Evolutionary conservation across 176 grass and related monocot genomes (phyloP), one percentile per base, ranked within the genome.

Genomic region (Panicum miliaceum): DNA sequence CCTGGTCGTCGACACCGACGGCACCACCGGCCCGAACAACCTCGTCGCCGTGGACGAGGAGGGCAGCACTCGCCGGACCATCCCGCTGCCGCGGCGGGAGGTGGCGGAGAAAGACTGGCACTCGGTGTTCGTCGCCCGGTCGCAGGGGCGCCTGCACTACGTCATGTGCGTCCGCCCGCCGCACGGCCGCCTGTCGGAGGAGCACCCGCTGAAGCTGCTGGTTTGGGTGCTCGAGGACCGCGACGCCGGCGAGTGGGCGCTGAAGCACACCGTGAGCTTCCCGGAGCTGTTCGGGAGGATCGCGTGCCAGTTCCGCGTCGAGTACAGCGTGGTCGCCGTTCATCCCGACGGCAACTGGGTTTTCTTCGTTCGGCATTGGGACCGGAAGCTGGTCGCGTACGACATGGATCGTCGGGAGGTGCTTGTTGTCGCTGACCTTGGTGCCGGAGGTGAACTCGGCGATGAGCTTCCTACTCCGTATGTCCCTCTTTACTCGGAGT

Each of bases 71-170:
- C 25, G 25, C 12, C 35, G 73, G 20, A 40, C 54, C 53, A 42
- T 77, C 52, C 53, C 74, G 32, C 53, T 77, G 74, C 74, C 74
- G 6, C 74, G 74, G 12, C 52, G 52, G 0, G 51, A 75, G 27
- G 73, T 56, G 50, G 19, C 2, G 50, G 73, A 75, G 73, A 75
- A 75, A 2, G 72, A 75, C 50, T 38, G 72, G 72, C 50, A 75
- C 72, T 75, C 72, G 48, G 50, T 56, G 48, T 75, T 75, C 72
- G 4, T 75, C 0, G 50, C 50, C 19, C 10, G 18, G 9, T 34
- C 71, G 2, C 71, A 50, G 45, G 26, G 71, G 3, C 7, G 1
- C 2, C 73, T 75, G 11, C 73, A n/a, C 32, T 56, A 56, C 73
- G 10, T 6, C 73, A 75, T 57, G 73, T 75, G 73, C 32, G 50